Evolutionary conservation across 2,329 filamentous ascomycete genomes (phyloP).

Genomic region (Intubia oerlemansii): DNA sequence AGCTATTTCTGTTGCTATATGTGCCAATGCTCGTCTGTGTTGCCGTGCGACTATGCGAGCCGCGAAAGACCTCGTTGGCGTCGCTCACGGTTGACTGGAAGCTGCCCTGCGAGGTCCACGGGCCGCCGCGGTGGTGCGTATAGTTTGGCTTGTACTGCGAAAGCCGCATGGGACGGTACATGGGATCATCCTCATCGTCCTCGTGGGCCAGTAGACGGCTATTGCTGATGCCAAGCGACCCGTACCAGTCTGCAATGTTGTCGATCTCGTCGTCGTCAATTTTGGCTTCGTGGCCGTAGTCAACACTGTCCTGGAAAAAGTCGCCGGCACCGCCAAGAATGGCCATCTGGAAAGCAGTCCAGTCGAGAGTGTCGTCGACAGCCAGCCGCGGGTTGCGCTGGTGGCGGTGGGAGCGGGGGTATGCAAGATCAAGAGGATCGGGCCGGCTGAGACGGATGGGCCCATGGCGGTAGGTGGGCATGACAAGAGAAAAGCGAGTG

Average conservation of each 20-base stretch:
- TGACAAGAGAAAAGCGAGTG: slow-evolving; percentile 26
- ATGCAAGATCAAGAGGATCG: slow-evolving; percentile 11
- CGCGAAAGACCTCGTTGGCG: background rate
- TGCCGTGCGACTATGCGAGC: too few relatives aligned
- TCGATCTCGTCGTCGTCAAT: slow-evolving; percentile 23
- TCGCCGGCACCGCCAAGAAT: slow-evolving; percentile 35
- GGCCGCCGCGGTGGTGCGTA: background rate
- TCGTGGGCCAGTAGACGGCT: slow-evolving; percentile 16
- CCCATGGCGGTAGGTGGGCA: slow-evolving; percentile 30
- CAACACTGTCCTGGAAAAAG: slow-evolving; percentile 21
- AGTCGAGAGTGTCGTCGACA: slow-evolving; percentile 33
- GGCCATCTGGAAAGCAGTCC: slow-evolving; percentile 45
- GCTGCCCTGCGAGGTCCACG: background rate
- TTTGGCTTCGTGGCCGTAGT: slow-evolving; percentile 15
- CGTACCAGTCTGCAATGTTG: slow-evolving; percentile 29
- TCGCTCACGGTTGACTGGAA: background rate
- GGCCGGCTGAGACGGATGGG: slow-evolving; percentile 28
- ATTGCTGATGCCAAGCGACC: slow-evolving; percentile 24
- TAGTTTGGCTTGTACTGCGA: too few relatives aligned
- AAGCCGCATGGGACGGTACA: too few relatives aligned
- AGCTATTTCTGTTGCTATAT: too few relatives aligned
- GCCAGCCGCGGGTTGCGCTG: too few relatives aligned
- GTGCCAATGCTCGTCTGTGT: too few relatives aligned
- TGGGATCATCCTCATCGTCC: slow-evolving; percentile 3
- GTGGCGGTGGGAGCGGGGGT: background rate